phyloP scores from a whole-genome alignment of 805 yeast species.

The Hermanozyma aechmeae region DNA sequence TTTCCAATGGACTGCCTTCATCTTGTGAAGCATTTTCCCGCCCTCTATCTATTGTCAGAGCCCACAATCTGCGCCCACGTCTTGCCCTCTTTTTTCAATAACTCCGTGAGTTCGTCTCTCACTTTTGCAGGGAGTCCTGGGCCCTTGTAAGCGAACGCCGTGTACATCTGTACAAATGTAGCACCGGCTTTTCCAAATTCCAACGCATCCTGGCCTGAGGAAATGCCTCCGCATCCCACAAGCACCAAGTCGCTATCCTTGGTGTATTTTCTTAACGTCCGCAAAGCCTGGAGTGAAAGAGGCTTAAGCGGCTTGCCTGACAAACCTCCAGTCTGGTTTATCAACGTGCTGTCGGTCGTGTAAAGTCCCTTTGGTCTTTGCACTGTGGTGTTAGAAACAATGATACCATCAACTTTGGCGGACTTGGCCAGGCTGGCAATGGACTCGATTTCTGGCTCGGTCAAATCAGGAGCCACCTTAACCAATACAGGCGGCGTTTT shows the following conservation, averaged over 20 bases:
- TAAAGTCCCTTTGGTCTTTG: constrained; percentile 60
- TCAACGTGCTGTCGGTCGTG: constrained; percentile 34
- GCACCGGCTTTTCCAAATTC: constrained; percentile 95
- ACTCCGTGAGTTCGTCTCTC: constrained; percentile 29
- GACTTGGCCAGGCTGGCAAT: constrained; percentile 73
- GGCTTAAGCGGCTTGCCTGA: constrained; percentile 91
- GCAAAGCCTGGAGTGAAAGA: constrained; percentile 61
- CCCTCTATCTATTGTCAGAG: constrained; percentile 32
- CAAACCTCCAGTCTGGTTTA: constrained; percentile 71
- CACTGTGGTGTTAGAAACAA: constrained; percentile 86
- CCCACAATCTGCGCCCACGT: constrained; percentile 81
- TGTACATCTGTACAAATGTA: constrained; percentile 75
- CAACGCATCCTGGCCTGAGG: constrained; percentile 78
- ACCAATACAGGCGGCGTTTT: constrained; percentile 73
- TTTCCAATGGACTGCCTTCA: constrained; percentile 2
- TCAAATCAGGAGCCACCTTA: constrained; percentile 89
- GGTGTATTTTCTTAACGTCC: constrained; percentile 62
- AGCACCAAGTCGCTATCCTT: constrained; percentile 66
- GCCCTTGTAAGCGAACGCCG: constrained; percentile 87
- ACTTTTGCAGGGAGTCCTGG: constrained; percentile 62
- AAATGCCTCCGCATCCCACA: constrained; percentile 92
- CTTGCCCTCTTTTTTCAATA: constrained; percentile 63
- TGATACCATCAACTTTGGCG: constrained; percentile 82
- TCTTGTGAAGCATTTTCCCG: neutral
- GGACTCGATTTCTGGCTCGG: constrained; percentile 69